Percentiles rank a stretch among this genome's conserved stretches.
Conservation (phyloP, 345 rosid genomes). For the Brassica rapa region DNA sequence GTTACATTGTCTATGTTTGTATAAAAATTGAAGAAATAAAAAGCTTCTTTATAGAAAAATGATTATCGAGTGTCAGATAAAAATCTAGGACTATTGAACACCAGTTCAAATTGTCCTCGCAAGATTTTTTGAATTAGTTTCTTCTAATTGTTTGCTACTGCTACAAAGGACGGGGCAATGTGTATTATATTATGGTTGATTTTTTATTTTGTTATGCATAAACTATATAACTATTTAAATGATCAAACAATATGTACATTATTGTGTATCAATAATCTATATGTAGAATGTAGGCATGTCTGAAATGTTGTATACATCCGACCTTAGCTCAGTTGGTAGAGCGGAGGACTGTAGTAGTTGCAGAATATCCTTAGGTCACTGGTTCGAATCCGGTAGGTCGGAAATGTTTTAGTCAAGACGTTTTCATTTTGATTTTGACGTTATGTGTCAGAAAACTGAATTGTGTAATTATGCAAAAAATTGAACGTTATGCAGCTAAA, state of each 20-base stretch:
- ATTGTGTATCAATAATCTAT: no score
- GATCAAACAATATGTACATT: no score
- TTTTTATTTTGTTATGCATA: neutral
- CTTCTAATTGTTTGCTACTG: neutral
- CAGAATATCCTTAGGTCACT: constrained; percentile 51
- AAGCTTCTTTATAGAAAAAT: neutral
- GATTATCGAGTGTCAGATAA: neutral
- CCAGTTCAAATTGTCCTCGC: neutral
- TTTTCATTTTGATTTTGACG: neutral
- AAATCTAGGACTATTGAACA: neutral
- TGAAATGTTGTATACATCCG: constrained; percentile 12
- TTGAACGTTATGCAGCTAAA: neutral
- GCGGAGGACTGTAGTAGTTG: constrained; percentile 83
- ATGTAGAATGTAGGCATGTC: neutral
- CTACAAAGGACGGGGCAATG: neutral
- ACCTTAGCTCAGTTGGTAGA: constrained; percentile 97
- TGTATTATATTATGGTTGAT: neutral
- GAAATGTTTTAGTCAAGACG: constrained; percentile 9
- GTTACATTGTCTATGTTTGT: neutral
- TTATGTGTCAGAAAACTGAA: neutral
- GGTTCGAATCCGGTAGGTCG: constrained; percentile 73
- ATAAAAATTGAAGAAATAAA: neutral
- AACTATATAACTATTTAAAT: neutral
- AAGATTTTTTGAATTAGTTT: no score
- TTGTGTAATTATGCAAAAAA: neutral